A percentile compares a stretch with the other conserved stretches of the same genome.
These are phyloP conservation scores for Cyberlindnera meyerae DNA, from an alignment of 805 yeast species.

Conservation along the genomic window DNA sequence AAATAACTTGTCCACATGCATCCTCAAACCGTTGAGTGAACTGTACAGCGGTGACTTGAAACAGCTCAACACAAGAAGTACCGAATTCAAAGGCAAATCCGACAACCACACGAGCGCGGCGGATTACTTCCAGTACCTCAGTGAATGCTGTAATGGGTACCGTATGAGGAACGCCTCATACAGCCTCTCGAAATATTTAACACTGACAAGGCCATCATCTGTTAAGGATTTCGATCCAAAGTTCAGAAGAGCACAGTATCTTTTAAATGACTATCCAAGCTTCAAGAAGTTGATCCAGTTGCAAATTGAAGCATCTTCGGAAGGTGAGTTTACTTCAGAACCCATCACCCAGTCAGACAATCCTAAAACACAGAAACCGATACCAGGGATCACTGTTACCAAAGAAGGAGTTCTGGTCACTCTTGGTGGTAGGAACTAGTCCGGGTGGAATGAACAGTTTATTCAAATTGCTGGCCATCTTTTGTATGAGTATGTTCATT, in stretches of 20 bases:
- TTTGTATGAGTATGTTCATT: slow-evolving; percentile 68
- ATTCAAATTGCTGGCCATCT: slow-evolving; percentile 67
- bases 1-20: slow-evolving; percentile 10
- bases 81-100: no score
- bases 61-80: no score
- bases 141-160: slow-evolving; percentile 23
- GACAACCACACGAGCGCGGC: slow-evolving; percentile 28
- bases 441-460: slow-evolving; percentile 86
- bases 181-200: slow-evolving; percentile 10
- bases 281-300: no score
- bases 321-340: no score
- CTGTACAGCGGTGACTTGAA: slow-evolving; percentile 21
- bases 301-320: no score
- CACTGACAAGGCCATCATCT: slow-evolving; percentile 1
- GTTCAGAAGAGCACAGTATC: no score
- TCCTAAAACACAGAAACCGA: no score
- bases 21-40: slow-evolving; percentile 16
- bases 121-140: slow-evolving; percentile 41
- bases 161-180: slow-evolving; percentile 15
- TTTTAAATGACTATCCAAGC: no score
- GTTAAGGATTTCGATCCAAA: no score
- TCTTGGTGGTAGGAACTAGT: slow-evolving; percentile 14
- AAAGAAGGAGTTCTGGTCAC: slow-evolving; percentile 12
- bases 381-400: background rate
- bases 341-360: no score